Percentiles rank a stretch among this genome's conserved stretches.
Evolutionary conservation across 768 basidiomycete genomes (phyloP).

Genomic region (Amanita fuliginea): DNA sequence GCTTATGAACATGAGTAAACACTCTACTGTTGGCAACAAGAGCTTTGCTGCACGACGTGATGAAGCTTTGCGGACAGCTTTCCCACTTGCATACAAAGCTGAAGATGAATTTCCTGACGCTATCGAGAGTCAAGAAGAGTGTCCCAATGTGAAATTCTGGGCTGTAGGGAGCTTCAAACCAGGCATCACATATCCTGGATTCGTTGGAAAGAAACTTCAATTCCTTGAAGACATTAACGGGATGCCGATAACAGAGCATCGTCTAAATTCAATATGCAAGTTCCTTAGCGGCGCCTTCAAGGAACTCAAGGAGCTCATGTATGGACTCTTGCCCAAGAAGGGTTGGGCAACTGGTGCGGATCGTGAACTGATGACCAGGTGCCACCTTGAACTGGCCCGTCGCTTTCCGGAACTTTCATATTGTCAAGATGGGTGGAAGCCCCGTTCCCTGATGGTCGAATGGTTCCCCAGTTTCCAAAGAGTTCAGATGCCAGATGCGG

Average conservation of each 20-base stretch:
- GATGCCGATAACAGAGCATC: background rate
- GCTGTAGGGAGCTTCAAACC: background rate
- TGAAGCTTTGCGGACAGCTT: background rate
- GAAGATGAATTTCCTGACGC: background rate
- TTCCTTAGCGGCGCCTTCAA: background rate
- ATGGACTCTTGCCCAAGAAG: background rate
- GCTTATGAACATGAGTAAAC: background rate
- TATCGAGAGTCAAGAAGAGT: background rate
- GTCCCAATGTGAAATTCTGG: background rate
- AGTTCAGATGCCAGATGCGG: background rate
- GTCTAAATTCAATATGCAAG: background rate
- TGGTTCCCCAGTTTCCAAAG: constrained; percentile 1
- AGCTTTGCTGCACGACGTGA: background rate
- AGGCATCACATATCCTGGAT: background rate
- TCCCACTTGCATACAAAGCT: constrained; percentile 1
- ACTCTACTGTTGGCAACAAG: background rate
- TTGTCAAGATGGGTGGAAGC: background rate
- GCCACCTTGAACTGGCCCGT: background rate
- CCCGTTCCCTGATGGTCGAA: background rate
- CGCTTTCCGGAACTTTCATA: background rate
- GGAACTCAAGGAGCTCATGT: background rate
- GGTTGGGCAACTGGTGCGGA: background rate
- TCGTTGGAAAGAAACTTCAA: background rate
- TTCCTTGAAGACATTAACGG: background rate
- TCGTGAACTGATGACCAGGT: background rate